A percentile compares a stretch with the other conserved stretches of the same genome.
Conservation (phyloP, 1,284 basidiomycete species). For the Inonotus obliquus region DNA sequence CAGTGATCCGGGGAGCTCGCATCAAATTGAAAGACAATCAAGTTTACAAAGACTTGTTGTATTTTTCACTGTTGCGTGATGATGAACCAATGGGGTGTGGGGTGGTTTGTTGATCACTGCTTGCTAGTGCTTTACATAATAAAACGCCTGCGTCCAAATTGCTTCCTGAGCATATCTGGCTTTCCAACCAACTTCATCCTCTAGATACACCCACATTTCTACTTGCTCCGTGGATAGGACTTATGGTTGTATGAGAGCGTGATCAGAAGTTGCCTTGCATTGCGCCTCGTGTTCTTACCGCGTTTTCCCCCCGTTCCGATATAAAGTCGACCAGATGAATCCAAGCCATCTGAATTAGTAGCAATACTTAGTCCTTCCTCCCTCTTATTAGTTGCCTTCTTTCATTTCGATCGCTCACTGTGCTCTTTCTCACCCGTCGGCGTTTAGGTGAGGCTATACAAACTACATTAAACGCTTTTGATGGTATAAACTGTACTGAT, state of each 20-base stretch:
- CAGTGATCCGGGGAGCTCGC: too few species aligned
- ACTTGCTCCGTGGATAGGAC: neutral
- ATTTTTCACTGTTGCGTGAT: neutral
- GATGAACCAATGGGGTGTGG: neutral
- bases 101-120: neutral
- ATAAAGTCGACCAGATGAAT: neutral
- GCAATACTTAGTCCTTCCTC: neutral
- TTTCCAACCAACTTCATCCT: neutral
- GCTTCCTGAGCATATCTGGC: neutral
- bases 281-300: neutral
- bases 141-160: neutral
- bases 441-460: constrained; percentile 3
- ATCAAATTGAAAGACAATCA: neutral
- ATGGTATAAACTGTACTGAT: constrained; percentile 2
- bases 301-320: neutral
- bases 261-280: neutral
- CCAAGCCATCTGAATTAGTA: neutral
- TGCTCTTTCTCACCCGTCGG: neutral
- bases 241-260: neutral
- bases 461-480: neutral
- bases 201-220: neutral
- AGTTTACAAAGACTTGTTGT: neutral
- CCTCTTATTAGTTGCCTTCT: neutral
- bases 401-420: neutral
- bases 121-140: neutral